These are phyloP conservation scores for Linaria vulgaris DNA, from an alignment of 257 asterid genomes.

Conservation along the genomic window DNA sequence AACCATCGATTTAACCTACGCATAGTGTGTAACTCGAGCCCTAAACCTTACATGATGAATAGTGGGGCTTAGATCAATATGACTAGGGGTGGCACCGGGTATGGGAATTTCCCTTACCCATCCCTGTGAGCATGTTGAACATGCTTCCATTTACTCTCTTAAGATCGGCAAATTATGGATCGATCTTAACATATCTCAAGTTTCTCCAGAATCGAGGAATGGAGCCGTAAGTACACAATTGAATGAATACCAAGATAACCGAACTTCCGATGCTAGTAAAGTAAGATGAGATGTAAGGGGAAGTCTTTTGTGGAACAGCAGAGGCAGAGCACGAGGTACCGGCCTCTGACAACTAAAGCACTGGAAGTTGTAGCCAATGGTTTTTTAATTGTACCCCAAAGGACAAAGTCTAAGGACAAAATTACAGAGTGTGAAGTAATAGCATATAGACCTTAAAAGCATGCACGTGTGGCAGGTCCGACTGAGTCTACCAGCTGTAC, in stretches of 20 bases:
- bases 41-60: too few species aligned
- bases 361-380: conserved; percentile 63
- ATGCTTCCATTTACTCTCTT: too few species aligned
- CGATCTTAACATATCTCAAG: conserved; percentile 61
- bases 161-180: conserved; percentile 37
- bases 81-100: too few species aligned
- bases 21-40: too few species aligned
- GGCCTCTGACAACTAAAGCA: conserved; percentile 54
- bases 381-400: conserved; percentile 35
- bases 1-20: too few species aligned
- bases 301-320: conserved; percentile 22
- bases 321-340: conserved; percentile 53
- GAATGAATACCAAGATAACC: too few species aligned
- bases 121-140: too few species aligned
- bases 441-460: conserved; percentile 38
- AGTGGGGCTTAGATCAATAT: too few species aligned
- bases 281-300: not conserved
- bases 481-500: conserved; percentile 30
- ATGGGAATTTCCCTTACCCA: too few species aligned
- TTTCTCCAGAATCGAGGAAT: conserved; percentile 39
- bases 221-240: too few species aligned
- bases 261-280: not conserved
- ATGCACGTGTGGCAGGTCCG: conserved; percentile 32
- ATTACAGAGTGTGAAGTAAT: conserved; percentile 26
- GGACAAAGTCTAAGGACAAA: conserved; percentile 37